These are phyloP conservation scores for Hypomontagnella monticulosa DNA, from an alignment of 495 filamentous ascomycete genomes.

Conservation along the genomic window DNA sequence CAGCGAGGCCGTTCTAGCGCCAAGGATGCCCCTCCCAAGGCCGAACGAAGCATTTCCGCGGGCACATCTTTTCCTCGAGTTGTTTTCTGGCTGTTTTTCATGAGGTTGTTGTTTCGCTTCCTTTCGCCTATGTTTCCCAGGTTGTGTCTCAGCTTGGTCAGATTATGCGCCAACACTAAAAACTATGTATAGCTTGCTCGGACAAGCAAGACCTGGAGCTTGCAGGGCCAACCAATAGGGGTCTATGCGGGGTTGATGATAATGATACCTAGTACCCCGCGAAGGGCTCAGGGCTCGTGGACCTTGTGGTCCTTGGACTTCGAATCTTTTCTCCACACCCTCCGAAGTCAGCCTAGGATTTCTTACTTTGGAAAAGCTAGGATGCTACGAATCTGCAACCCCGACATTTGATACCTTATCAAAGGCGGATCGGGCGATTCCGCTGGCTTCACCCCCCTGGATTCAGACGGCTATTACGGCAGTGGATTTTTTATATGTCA, in stretches of 20 bases:
- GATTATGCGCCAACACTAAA: constrained; percentile 15
- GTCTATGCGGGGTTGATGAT: constrained; percentile 32
- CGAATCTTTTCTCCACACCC: constrained; percentile 26
- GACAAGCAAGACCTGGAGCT: constrained; percentile 13
- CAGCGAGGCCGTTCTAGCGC: constrained; percentile 35
- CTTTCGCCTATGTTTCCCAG: not conserved
- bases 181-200: constrained; percentile 5
- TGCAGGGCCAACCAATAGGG: constrained; percentile 35
- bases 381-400: constrained; percentile 32
- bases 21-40: constrained; percentile 32
- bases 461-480: constrained; percentile 31
- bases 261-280: constrained; percentile 30
- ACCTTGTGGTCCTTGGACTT: constrained; percentile 6
- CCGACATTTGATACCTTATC: constrained; percentile 30
- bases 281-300: constrained; percentile 24
- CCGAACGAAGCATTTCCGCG: constrained; percentile 37
- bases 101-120: constrained; percentile 6
- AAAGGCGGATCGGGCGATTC: constrained; percentile 37
- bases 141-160: not conserved
- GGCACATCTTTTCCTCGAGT: constrained; percentile 5
- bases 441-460: constrained; percentile 12
- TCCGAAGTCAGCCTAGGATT: constrained; percentile 31
- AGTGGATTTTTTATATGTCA: constrained; percentile 7
- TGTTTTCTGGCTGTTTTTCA: constrained; percentile 8
- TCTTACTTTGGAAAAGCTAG: constrained; percentile 34